phyloP scores from a whole-genome alignment of 2,329 filamentous ascomycete genomes.

The Aureobasidium sp. region DNA sequence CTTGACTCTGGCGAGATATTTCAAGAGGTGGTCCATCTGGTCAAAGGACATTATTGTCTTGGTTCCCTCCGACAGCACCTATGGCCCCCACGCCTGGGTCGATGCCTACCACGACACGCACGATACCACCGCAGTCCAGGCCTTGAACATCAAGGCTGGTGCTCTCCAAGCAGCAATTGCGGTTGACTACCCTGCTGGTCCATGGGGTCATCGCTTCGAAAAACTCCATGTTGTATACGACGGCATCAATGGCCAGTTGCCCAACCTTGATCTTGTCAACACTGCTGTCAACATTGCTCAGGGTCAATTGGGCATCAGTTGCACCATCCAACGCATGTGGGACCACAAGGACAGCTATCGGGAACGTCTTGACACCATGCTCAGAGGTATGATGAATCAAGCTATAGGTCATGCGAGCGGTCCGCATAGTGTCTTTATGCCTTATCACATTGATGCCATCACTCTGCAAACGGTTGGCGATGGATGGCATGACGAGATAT shows the following conservation, averaged over 20 bases:
- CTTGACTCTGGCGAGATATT: conserved; percentile 83
- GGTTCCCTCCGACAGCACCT: conserved; percentile 78
- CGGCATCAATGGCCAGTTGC: conserved; percentile 88
- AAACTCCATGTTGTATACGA: conserved; percentile 90
- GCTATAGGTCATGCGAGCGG: conserved; percentile 83
- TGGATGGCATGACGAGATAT: conserved; percentile 98
- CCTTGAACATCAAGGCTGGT: conserved; percentile 83
- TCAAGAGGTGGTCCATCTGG: conserved; percentile 97
- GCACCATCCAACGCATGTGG: conserved; percentile 80
- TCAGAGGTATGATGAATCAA: conserved; percentile 88
- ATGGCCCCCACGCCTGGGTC: conserved; percentile 92
- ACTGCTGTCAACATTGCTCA: conserved; percentile 80
- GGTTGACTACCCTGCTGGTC: conserved; percentile 72
- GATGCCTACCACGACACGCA: conserved; percentile 95
- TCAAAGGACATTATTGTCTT: conserved; percentile 97
- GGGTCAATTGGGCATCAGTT: conserved; percentile 85
- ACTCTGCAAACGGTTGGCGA: conserved; percentile 84
- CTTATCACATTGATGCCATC: conserved; percentile 94
- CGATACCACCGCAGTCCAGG: conserved; percentile 59
- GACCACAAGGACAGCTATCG: conserved; percentile 68
- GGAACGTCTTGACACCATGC: conserved; percentile 78
- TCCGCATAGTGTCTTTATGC: conserved; percentile 91
- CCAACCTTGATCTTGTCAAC: conserved; percentile 94
- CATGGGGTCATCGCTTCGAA: conserved; percentile 73
- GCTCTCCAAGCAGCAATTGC: conserved; percentile 87